phyloP scores from a whole-genome alignment of 352 stramenopile genomes.

The Plasmopara muralis region DNA sequence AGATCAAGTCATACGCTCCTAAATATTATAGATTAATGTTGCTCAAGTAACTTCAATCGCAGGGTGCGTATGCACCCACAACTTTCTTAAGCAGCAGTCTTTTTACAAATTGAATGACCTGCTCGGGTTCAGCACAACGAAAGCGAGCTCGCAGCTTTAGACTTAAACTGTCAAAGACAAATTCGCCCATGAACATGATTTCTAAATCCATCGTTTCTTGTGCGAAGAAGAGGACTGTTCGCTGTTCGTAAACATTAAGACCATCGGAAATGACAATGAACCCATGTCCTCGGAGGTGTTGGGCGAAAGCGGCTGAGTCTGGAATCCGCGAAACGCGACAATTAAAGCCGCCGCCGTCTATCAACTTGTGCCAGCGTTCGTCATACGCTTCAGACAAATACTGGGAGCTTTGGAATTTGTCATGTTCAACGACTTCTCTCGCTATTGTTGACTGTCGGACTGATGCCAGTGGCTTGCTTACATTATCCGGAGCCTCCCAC shows the following conservation, averaged over 20 bases:
- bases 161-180: conserved; percentile 64
- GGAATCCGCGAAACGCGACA: conserved; percentile 59
- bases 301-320: conserved; percentile 22
- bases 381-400: conserved; percentile 34
- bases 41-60: conserved; percentile 28
- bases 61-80: conserved; percentile 56
- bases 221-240: conserved; percentile 55
- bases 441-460: neutral
- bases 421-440: conserved; percentile 1
- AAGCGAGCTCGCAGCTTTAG: conserved; percentile 63
- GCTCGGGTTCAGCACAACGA: conserved; percentile 41
- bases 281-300: conserved; percentile 41
- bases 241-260: conserved; percentile 28
- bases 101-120: conserved; percentile 60
- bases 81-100: conserved; percentile 72
- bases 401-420: neutral
- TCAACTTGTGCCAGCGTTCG: conserved; percentile 42
- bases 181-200: conserved; percentile 57
- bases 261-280: conserved; percentile 48
- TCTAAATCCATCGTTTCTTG: conserved; percentile 7
- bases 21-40: conserved; percentile 34
- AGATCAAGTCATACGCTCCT: conserved; percentile 22
- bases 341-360: conserved; percentile 51
- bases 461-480: neutral
- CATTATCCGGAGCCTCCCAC: conserved; percentile 44